Conservation (phyloP, 2,329 filamentous ascomycete genomes). For the Keithomyces neogunnii region DNA sequence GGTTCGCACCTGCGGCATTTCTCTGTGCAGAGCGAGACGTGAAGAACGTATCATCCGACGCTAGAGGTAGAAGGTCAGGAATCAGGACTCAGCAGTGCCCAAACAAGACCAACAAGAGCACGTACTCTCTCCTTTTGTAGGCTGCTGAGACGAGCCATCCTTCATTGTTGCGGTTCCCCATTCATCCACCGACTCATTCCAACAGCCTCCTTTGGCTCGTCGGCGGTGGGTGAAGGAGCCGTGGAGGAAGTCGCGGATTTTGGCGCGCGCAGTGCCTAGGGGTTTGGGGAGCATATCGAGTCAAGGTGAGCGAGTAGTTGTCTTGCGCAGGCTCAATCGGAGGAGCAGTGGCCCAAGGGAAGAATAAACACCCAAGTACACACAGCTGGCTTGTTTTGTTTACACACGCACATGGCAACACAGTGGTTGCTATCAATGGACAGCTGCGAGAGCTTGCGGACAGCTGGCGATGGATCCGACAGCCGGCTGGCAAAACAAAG, state of each 20-base stretch:
- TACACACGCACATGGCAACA: background rate
- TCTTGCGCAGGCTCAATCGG: background rate
- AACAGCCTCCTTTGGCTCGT: background rate
- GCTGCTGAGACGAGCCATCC: background rate
- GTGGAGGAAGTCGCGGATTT: conserved; percentile 4
- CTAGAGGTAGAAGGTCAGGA: background rate
- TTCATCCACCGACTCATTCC: conserved; percentile 1
- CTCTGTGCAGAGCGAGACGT: conserved; percentile 1
- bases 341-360: background rate
- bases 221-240: background rate
- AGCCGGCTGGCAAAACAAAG: background rate
- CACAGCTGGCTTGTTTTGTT: background rate
- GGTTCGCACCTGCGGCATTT: background rate
- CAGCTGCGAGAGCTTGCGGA: background rate
- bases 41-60: conserved; percentile 2
- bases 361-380: background rate
- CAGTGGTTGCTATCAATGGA: background rate
- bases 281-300: conserved; percentile 4
- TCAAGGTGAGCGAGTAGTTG: background rate
- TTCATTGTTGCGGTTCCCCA: background rate
- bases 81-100: background rate
- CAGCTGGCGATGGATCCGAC: background rate
- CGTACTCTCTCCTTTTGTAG: background rate
- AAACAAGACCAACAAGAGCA: background rate
- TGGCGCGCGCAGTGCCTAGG: conserved; percentile 2